Conservation (phyloP, 345 rosid genomes). For the Rubroshorea leprosula region DNA sequence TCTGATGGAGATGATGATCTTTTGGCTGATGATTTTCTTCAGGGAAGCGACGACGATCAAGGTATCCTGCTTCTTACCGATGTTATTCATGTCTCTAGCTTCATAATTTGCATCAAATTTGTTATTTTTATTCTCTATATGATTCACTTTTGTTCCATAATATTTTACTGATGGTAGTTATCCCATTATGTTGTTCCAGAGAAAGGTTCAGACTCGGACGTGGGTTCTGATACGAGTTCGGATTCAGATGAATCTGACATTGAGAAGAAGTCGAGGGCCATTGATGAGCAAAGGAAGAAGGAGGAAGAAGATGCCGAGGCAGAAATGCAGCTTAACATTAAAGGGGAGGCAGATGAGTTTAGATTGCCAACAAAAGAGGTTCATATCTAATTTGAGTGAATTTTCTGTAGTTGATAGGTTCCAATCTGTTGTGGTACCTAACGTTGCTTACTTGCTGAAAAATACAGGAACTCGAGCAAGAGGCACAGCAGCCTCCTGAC, state of each 20-base stretch:
- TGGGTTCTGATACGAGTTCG: constrained; percentile 29
- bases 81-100: background rate
- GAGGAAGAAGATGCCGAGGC: constrained; percentile 48
- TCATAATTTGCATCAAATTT: background rate
- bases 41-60: constrained; percentile 41
- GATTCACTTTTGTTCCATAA: background rate
- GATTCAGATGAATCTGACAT: constrained; percentile 61
- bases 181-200: constrained; percentile 26
- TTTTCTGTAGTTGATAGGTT: constrained; percentile 3
- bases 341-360: constrained; percentile 70
- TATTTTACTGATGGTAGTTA: background rate
- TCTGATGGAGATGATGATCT: constrained; percentile 59
- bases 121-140: too few species aligned
- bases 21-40: constrained; percentile 54
- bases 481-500: constrained; percentile 68
- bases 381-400: background rate
- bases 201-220: constrained; percentile 25
- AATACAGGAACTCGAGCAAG: constrained; percentile 76
- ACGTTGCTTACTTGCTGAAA: constrained; percentile 7
- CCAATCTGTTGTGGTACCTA: constrained; percentile 1
- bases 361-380: constrained; percentile 86
- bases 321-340: constrained; percentile 47
- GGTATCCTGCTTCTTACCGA: constrained; percentile 21
- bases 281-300: constrained; percentile 41
- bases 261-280: constrained; percentile 38